Conservation (phyloP, 495 filamentous ascomycete genomes). For the Friedmanniomyces endolithicus region DNA sequence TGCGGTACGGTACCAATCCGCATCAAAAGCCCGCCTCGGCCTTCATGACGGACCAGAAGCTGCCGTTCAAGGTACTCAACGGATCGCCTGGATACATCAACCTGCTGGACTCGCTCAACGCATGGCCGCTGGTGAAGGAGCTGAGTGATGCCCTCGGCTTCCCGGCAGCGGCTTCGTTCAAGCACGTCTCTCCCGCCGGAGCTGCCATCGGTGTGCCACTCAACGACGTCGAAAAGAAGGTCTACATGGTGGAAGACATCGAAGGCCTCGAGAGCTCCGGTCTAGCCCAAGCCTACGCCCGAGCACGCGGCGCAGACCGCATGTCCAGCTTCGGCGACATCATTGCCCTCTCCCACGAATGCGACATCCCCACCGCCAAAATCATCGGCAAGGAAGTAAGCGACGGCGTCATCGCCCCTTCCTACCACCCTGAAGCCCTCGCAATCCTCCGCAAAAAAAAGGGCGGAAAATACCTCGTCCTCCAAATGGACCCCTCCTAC, state of each 20-base stretch:
- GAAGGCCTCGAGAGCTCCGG: conserved; percentile 69
- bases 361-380: conserved; percentile 79
- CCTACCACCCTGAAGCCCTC: conserved; percentile 69
- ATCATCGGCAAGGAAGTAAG: conserved; percentile 97
- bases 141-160: conserved; percentile 72
- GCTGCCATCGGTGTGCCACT: conserved; percentile 85
- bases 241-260: conserved; percentile 97
- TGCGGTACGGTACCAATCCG: conserved; percentile 92
- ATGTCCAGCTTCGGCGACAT: conserved; percentile 97
- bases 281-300: conserved; percentile 87
- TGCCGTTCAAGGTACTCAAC: conserved; percentile 95
- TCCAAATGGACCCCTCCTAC: conserved; percentile 85
- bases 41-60: conserved; percentile 52
- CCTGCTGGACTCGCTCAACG: conserved; percentile 88
- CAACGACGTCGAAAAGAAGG: conserved; percentile 76
- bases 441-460: conserved; percentile 97
- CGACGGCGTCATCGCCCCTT: conserved; percentile 86
- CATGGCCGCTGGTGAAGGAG: conserved; percentile 94
- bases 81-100: conserved; percentile 95
- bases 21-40: conserved; percentile 93
- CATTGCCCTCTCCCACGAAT: conserved; percentile 79
- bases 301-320: conserved; percentile 85
- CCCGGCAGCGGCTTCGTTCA: conserved; percentile 96
- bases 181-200: conserved; percentile 94
- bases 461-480: conserved; percentile 88